Evolutionary conservation across 2,329 filamentous ascomycete genomes (phyloP).

Genomic region (Paecilomyces niveus): DNA sequence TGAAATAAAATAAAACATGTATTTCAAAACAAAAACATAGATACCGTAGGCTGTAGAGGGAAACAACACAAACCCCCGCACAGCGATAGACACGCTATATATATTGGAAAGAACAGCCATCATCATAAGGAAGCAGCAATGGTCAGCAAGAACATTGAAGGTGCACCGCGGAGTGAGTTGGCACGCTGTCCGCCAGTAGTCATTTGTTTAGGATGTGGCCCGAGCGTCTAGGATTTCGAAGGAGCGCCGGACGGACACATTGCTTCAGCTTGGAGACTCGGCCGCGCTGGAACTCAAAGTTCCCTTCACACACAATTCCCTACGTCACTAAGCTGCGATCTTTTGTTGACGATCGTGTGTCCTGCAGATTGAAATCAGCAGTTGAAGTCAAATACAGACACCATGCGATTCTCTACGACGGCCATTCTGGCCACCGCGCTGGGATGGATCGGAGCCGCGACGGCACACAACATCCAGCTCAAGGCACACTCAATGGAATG

Average conservation of each 20-base stretch:
- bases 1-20: neutral
- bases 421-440: conserved; percentile 46
- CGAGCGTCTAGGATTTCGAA: conserved; percentile 25
- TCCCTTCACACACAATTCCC: conserved; percentile 1
- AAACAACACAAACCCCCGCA: neutral
- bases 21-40: neutral
- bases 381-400: conserved; percentile 4
- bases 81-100: neutral
- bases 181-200: neutral
- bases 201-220: conserved; percentile 17
- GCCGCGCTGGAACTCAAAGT: neutral
- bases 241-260: conserved; percentile 20
- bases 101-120: neutral
- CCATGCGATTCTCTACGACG: conserved; percentile 35
- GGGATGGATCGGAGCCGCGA: conserved; percentile 51
- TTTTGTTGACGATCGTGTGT: conserved; percentile 1
- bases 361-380: neutral
- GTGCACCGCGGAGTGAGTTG: neutral
- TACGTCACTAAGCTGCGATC: conserved; percentile 4
- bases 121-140: neutral
- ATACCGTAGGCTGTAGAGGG: neutral
- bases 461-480: conserved; percentile 93
- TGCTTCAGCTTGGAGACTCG: conserved; percentile 14
- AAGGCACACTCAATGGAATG: conserved; percentile 91
- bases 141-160: neutral